Conservation (phyloP, 208 protist genomes). For the Trichomonas vaginalis region DNA sequence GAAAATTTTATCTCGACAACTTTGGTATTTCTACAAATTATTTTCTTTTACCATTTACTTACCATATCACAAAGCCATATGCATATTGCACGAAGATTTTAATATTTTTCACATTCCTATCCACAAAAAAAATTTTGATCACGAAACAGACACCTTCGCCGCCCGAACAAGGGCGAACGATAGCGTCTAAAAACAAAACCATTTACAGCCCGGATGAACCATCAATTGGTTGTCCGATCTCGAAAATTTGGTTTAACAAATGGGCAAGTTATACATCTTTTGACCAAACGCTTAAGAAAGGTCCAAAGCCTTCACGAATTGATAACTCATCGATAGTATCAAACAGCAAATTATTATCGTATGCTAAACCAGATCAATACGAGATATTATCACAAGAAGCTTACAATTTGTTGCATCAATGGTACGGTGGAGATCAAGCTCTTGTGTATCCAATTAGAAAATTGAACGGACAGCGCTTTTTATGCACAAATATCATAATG, state of each 20-base stretch:
- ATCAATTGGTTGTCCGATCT: neutral
- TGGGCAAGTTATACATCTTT: neutral
- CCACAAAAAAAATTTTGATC: too few species aligned
- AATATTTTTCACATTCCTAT: too few species aligned
- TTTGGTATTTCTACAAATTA: too few species aligned
- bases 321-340: neutral
- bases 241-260: neutral
- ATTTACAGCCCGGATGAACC: neutral
- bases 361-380: neutral
- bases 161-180: neutral
- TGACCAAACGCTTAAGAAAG: neutral
- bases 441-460: neutral
- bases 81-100: too few species aligned
- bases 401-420: neutral
- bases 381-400: neutral
- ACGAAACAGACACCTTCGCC: neutral
- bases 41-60: too few species aligned
- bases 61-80: too few species aligned
- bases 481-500: neutral
- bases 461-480: neutral
- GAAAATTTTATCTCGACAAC: too few species aligned
- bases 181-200: neutral
- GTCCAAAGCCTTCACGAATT: neutral
- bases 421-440: slow-evolving; percentile 3
- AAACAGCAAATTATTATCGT: neutral